Evolutionary conservation across 768 basidiomycete species (phyloP).

Genomic region (Infundibulicybe gibba): DNA sequence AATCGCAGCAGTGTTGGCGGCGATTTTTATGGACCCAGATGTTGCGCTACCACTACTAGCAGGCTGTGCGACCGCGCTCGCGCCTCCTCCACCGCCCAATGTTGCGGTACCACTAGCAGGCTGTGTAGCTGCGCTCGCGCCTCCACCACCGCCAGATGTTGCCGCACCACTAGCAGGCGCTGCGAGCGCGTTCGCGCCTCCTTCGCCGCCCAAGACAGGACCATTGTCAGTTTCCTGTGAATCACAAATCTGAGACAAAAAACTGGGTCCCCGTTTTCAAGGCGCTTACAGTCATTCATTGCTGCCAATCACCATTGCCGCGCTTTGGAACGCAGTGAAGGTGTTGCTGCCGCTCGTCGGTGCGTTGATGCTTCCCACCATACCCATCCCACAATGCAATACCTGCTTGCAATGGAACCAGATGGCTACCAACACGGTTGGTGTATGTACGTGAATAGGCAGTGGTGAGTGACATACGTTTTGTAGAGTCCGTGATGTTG

Average conservation of each 20-base stretch:
- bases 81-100: too few relatives aligned
- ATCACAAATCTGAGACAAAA: not conserved
- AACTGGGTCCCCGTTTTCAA: too few relatives aligned
- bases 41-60: not conserved
- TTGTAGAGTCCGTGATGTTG: constrained; percentile 40
- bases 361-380: constrained; percentile 51
- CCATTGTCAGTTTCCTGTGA: constrained; percentile 33
- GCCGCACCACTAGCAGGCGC: too few relatives aligned
- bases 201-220: constrained; percentile 35
- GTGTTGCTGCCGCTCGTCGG: constrained; percentile 39
- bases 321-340: constrained; percentile 33
- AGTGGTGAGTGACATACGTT: constrained; percentile 32
- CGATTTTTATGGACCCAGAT: constrained; percentile 5
- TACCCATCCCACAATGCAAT: constrained; percentile 47
- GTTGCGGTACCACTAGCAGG: constrained; percentile 15
- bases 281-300: constrained; percentile 29
- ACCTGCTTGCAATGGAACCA: constrained; percentile 55
- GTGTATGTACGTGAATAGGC: not conserved
- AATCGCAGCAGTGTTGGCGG: constrained; percentile 1
- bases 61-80: constrained; percentile 27
- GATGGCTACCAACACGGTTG: constrained; percentile 33
- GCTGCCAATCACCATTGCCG: constrained; percentile 32
- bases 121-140: constrained; percentile 28
- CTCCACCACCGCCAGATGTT: too few relatives aligned
- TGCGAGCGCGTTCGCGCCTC: too few relatives aligned